Conservation (phyloP, 2,329 filamentous ascomycete species). For the Anthostomella pinea region DNA sequence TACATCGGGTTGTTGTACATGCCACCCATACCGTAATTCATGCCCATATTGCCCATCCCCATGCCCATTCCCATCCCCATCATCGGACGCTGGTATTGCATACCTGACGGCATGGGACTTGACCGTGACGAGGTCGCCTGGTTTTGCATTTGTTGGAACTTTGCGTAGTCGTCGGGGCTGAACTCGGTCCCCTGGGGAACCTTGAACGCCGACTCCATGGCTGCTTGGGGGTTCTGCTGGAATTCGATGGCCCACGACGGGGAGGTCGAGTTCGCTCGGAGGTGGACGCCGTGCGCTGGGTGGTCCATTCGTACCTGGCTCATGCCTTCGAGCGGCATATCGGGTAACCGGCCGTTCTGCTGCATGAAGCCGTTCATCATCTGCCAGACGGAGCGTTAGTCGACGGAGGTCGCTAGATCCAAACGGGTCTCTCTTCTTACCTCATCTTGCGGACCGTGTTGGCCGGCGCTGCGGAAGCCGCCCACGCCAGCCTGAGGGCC, state of each 20-base stretch:
- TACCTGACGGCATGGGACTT: constrained; percentile 55
- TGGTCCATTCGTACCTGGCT: constrained; percentile 44
- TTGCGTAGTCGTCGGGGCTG: constrained; percentile 79
- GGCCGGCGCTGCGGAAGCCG: constrained; percentile 71
- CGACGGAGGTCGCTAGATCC: too few species aligned
- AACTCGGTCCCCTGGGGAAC: constrained; percentile 61
- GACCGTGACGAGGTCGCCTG: constrained; percentile 50
- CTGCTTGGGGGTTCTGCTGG: constrained; percentile 50
- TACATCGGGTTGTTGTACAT: constrained; percentile 55
- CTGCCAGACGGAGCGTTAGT: constrained; percentile 44
- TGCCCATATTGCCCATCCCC: constrained; percentile 48
- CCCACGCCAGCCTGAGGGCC: constrained; percentile 69
- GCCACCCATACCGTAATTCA: constrained; percentile 56
- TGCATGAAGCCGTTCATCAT: constrained; percentile 95
- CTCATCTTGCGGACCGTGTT: constrained; percentile 71
- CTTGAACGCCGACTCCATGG: constrained; percentile 71
- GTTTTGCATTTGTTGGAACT: constrained; percentile 74
- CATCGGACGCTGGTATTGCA: constrained; percentile 57
- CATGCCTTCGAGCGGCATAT: constrained; percentile 49
- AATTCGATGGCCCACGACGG: constrained; percentile 55
- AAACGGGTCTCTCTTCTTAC: too few species aligned
- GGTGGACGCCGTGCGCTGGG: constrained; percentile 47
- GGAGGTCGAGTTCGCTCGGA: constrained; percentile 52
- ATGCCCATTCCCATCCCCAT: constrained; percentile 53
- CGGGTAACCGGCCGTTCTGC: constrained; percentile 61